A percentile compares a stretch with the other conserved stretches of the same genome.
These are phyloP conservation scores for Solanum pennellii DNA, from an alignment of 257 asterid genomes.

Conservation along the genomic window DNA sequence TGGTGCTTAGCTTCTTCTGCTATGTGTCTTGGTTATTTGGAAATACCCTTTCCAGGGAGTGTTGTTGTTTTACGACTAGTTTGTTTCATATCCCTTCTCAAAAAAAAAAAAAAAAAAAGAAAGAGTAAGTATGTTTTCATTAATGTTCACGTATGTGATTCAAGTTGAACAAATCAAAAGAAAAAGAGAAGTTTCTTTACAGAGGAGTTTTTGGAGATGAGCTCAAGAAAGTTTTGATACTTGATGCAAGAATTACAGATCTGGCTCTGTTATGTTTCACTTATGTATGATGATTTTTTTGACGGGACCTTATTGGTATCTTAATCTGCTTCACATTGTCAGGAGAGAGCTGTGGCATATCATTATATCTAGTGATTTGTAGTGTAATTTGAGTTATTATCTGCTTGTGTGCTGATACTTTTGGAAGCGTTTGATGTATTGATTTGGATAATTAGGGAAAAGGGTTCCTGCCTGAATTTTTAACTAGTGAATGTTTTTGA, in stretches of 20 bases:
- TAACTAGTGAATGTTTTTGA: neutral
- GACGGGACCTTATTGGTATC: neutral
- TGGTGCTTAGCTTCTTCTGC: neutral
- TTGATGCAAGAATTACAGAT: neutral
- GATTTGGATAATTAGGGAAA: neutral
- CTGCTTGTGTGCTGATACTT: neutral
- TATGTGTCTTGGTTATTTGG: neutral
- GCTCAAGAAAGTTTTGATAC: neutral
- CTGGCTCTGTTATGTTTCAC: neutral
- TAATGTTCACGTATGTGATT: neutral
- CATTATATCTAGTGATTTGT: neutral
- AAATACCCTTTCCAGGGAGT: neutral
- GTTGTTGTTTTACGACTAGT: neutral
- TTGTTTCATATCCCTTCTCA: neutral
- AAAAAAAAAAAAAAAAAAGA: too few relatives aligned
- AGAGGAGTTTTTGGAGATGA: neutral
- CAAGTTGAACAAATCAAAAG: neutral
- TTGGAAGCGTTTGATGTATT: neutral
- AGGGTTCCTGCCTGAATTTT: neutral
- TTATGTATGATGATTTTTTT: neutral
- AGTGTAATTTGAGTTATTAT: neutral
- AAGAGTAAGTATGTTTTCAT: neutral
- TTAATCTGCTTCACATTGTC: neutral
- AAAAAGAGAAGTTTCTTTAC: neutral
- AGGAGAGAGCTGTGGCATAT: neutral